phyloP scores from a whole-genome alignment of 306 rosid genomes.

The Coriaria nepalensis region DNA sequence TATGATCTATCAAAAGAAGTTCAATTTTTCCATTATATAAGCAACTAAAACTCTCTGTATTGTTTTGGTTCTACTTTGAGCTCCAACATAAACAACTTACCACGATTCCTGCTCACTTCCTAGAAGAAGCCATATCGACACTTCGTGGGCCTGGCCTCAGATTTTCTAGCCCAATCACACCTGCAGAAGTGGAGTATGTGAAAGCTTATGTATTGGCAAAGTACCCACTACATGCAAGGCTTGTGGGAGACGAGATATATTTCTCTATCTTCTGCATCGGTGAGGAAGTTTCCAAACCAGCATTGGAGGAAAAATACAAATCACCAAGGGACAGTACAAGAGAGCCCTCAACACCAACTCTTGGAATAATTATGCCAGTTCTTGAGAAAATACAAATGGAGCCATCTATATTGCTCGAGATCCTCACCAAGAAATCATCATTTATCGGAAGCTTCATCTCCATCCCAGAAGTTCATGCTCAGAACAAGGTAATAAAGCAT shows the following conservation, averaged over 20 bases:
- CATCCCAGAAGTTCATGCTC: slow-evolving; percentile 60
- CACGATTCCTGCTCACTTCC: slow-evolving; percentile 33
- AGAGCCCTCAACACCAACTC: slow-evolving; percentile 23
- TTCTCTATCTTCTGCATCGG: slow-evolving; percentile 43
- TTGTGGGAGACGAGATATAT: slow-evolving; percentile 45
- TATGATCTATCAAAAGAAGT: too few relatives aligned
- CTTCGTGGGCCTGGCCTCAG: slow-evolving; percentile 57
- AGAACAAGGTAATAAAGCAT: slow-evolving; percentile 59
- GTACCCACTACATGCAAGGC: slow-evolving; percentile 65
- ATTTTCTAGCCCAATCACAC: slow-evolving; percentile 93
- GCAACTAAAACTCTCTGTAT: too few relatives aligned
- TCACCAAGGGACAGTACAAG: slow-evolving; percentile 32
- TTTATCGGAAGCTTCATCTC: slow-evolving; percentile 69
- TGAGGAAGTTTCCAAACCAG: slow-evolving; percentile 38
- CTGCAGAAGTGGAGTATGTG: slow-evolving; percentile 66
- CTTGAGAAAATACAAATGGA: slow-evolving; percentile 59
- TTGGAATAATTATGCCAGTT: slow-evolving; percentile 55
- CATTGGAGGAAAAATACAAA: slow-evolving; percentile 38
- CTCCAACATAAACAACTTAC: slow-evolving; percentile 30
- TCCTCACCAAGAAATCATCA: slow-evolving; percentile 60
- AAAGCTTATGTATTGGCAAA: slow-evolving; percentile 66
- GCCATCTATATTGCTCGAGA: slow-evolving; percentile 68
- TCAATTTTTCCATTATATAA: too few relatives aligned
- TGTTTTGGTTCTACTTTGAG: slow-evolving; percentile 1
- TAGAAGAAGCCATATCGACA: slow-evolving; percentile 46